A percentile compares a stretch with the other conserved stretches of the same genome.
Conservation (phyloP, 2,329 filamentous ascomycete species). For the Trichoderma sp. region DNA sequence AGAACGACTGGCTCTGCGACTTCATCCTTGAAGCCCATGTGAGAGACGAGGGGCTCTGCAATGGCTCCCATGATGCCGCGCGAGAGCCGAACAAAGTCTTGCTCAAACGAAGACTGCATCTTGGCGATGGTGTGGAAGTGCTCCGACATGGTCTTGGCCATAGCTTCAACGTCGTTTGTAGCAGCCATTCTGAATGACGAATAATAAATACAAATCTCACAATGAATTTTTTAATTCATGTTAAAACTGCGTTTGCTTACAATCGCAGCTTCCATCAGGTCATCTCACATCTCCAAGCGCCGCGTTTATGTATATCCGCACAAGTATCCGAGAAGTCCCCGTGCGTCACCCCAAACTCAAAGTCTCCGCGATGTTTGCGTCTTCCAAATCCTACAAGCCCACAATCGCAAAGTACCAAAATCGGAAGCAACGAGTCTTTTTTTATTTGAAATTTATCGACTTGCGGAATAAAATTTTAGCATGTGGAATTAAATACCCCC, state of each 20-base stretch:
- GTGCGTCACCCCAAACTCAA: background rate
- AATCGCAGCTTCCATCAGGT: background rate
- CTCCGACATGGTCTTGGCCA: slow-evolving; percentile 16
- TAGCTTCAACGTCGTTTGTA: background rate
- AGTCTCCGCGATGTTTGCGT: background rate
- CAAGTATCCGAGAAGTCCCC: slow-evolving; percentile 32
- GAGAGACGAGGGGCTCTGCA: slow-evolving; percentile 24
- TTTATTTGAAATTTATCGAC: background rate
- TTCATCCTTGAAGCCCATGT: slow-evolving; percentile 26
- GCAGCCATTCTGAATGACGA: slow-evolving; percentile 5
- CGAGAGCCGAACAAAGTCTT: slow-evolving; percentile 18
- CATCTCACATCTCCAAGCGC: background rate
- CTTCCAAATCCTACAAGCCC: background rate
- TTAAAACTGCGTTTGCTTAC: background rate
- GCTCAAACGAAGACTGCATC: slow-evolving; percentile 3
- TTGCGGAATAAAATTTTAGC: background rate
- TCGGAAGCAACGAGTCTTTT: background rate
- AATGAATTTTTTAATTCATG: no score
- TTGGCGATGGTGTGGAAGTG: slow-evolving; percentile 12
- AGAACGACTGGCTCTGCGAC: slow-evolving; percentile 36
- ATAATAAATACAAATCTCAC: no score
- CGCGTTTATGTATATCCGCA: background rate
- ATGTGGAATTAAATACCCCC: background rate
- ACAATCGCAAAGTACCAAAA: background rate
- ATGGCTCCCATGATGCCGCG: slow-evolving; percentile 23